Conservation (phyloP, 176 grass and related monocot species). For the Secale cereale region DNA sequence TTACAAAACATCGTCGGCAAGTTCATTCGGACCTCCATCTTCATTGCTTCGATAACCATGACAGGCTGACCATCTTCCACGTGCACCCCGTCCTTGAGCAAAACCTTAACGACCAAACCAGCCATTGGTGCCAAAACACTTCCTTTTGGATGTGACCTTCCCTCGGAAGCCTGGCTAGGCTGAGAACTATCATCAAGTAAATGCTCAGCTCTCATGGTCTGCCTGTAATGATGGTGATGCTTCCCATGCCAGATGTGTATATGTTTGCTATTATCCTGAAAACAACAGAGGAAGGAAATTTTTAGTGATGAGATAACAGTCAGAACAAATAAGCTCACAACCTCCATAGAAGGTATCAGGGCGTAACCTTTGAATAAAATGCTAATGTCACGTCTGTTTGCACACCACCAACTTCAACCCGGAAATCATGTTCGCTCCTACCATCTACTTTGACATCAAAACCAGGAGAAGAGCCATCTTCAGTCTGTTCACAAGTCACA, state of each 20-base stretch:
- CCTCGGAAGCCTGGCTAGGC: conserved; percentile 43
- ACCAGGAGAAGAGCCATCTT: conserved; percentile 53
- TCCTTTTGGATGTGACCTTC: conserved; percentile 65
- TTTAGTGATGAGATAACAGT: conserved; percentile 1
- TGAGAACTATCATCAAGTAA: conserved; percentile 51
- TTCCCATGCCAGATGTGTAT: conserved; percentile 93
- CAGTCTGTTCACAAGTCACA: conserved; percentile 55
- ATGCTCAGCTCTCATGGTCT: conserved; percentile 50
- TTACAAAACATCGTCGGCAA: not conserved
- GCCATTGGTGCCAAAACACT: conserved; percentile 96
- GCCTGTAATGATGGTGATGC: conserved; percentile 81
- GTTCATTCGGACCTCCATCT: conserved; percentile 75
- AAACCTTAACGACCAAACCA: conserved; percentile 87
- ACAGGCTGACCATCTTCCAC: conserved; percentile 75
- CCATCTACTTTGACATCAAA: conserved; percentile 74
- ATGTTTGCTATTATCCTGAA: conserved; percentile 66
- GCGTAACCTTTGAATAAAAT: conserved; percentile 70
- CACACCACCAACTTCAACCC: conserved; percentile 67
- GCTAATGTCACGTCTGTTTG: conserved; percentile 78
- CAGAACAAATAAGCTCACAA: not conserved
- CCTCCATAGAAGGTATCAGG: not conserved
- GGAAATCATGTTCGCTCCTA: conserved; percentile 51
- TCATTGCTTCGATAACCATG: conserved; percentile 99
- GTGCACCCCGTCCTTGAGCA: conserved; percentile 64
- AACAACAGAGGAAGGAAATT: not conserved